These are phyloP conservation scores for Saccharomycopsis selenospora DNA, from an alignment of 805 yeast genomes.

Conservation along the genomic window DNA sequence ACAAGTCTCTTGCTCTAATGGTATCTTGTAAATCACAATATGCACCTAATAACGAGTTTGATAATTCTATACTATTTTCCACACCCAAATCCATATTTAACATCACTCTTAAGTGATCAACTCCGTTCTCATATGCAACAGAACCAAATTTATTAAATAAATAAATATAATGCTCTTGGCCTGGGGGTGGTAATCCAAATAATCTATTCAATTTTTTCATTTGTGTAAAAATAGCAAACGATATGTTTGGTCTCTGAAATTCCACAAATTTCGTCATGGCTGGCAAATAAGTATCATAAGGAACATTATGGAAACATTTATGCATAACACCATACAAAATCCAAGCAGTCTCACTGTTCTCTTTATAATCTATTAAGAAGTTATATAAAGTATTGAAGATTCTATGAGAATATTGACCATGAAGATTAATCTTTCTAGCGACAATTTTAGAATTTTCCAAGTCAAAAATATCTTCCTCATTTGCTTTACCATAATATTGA, in stretches of 20 bases:
- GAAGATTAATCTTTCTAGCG: slow-evolving; percentile 17
- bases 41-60: slow-evolving; percentile 56
- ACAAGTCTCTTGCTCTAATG: slow-evolving; percentile 48
- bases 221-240: slow-evolving; percentile 53
- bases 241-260: slow-evolving; percentile 48
- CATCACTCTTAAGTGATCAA: slow-evolving; percentile 51
- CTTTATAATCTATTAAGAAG: slow-evolving; percentile 33
- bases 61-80: slow-evolving; percentile 45
- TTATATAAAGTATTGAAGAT: slow-evolving; percentile 38
- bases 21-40: slow-evolving; percentile 51
- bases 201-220: slow-evolving; percentile 47
- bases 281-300: slow-evolving; percentile 50
- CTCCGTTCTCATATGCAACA: slow-evolving; percentile 53
- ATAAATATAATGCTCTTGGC: slow-evolving; percentile 46
- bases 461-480: slow-evolving; percentile 21
- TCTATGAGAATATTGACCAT: slow-evolving; percentile 26
- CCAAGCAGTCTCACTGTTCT: slow-evolving; percentile 47
- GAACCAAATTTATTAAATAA: slow-evolving; percentile 54
- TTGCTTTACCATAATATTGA: slow-evolving; percentile 22
- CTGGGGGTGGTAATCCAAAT: slow-evolving; percentile 42
- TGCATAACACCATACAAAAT: slow-evolving; percentile 51
- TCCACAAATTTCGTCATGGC: slow-evolving; percentile 49
- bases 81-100: slow-evolving; percentile 54
- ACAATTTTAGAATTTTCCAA: slow-evolving; percentile 22
- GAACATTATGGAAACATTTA: slow-evolving; percentile 43